phyloP scores from a whole-genome alignment of 768 basidiomycete genomes.

The Termitomyces sp. region DNA sequence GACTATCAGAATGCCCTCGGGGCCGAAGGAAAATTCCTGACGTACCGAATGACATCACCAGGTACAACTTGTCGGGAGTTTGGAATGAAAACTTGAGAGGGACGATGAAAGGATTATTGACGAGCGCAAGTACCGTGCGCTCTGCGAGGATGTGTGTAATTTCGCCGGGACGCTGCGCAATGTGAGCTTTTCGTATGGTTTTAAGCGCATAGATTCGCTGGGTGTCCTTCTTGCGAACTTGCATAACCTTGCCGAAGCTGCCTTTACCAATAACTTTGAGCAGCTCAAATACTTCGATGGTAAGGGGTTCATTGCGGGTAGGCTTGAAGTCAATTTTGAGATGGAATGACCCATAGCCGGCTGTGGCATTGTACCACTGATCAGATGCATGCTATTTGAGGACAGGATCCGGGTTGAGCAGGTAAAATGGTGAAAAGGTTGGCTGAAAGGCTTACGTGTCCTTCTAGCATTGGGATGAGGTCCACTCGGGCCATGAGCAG shows the following conservation, averaged over 20 bases:
- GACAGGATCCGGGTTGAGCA: slow-evolving; percentile 9
- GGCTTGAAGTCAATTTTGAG: slow-evolving; percentile 95
- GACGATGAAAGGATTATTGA: slow-evolving; percentile 98
- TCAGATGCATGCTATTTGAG: slow-evolving; percentile 68
- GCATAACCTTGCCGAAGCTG: slow-evolving; percentile 98
- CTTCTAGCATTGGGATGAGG: slow-evolving; percentile 77
- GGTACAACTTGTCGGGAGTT: slow-evolving; percentile 93
- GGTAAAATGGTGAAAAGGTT: not conserved
- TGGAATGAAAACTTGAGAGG: slow-evolving; percentile 99
- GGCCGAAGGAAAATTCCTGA: slow-evolving; percentile 7
- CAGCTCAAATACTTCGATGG: slow-evolving; percentile 95
- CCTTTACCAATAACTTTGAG: slow-evolving; percentile 99
- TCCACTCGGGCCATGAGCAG: slow-evolving; percentile 90
- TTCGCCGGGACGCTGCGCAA: slow-evolving; percentile 92
- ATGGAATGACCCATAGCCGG: slow-evolving; percentile 88
- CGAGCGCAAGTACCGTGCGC: slow-evolving; percentile 91
- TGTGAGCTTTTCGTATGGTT: slow-evolving; percentile 97
- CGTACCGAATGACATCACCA: slow-evolving; percentile 94
- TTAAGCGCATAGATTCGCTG: slow-evolving; percentile 97
- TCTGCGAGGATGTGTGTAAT: slow-evolving; percentile 98
- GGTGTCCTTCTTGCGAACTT: slow-evolving; percentile 98
- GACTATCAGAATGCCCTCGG: not conserved
- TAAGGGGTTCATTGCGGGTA: slow-evolving; percentile 72
- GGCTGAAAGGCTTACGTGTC: slow-evolving; percentile 45
- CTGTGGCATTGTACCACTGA: slow-evolving; percentile 83